Percentiles rank a stretch among this genome's conserved stretches.
Conservation (phyloP, 2,329 filamentous ascomycete genomes). For the Thelonectria rubi region DNA sequence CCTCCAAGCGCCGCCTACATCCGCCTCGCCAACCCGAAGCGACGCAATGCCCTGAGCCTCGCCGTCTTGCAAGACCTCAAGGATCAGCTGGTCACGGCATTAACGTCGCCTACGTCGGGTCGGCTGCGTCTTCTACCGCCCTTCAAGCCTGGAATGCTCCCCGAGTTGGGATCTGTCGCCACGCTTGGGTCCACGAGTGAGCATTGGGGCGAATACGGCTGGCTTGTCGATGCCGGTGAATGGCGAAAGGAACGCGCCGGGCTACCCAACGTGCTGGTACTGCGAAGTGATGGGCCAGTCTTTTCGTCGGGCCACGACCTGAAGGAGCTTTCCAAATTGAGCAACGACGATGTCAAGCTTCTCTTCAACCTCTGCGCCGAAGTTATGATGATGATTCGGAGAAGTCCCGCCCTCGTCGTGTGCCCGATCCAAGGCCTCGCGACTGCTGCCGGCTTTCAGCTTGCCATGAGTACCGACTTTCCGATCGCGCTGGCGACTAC, state of each 20-base stretch:
- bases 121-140: slow-evolving; percentile 29
- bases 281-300: slow-evolving; percentile 37
- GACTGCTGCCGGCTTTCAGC: slow-evolving; percentile 39
- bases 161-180: slow-evolving; percentile 15
- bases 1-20: slow-evolving; percentile 33
- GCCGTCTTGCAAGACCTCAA: slow-evolving; percentile 32
- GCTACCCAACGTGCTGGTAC: slow-evolving; percentile 34
- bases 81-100: slow-evolving; percentile 27
- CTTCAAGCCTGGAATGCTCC: slow-evolving; percentile 20
- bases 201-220: slow-evolving; percentile 30
- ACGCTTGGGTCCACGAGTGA: not conserved
- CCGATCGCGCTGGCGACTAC: slow-evolving; percentile 32
- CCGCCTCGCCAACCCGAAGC: slow-evolving; percentile 31
- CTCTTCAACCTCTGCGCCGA: slow-evolving; percentile 35
- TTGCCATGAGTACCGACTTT: slow-evolving; percentile 38
- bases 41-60: slow-evolving; percentile 38
- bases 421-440: slow-evolving; percentile 39
- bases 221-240: slow-evolving; percentile 34
- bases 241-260: slow-evolving; percentile 36
- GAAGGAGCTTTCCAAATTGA: slow-evolving; percentile 30
- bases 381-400: slow-evolving; percentile 35
- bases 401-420: slow-evolving; percentile 35
- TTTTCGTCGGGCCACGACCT: slow-evolving; percentile 40
- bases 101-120: slow-evolving; percentile 24
- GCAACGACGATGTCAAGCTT: slow-evolving; percentile 24